These are phyloP conservation scores for Nicotiana otophora DNA, from an alignment of 257 asterid species.

Conservation along the genomic window DNA sequence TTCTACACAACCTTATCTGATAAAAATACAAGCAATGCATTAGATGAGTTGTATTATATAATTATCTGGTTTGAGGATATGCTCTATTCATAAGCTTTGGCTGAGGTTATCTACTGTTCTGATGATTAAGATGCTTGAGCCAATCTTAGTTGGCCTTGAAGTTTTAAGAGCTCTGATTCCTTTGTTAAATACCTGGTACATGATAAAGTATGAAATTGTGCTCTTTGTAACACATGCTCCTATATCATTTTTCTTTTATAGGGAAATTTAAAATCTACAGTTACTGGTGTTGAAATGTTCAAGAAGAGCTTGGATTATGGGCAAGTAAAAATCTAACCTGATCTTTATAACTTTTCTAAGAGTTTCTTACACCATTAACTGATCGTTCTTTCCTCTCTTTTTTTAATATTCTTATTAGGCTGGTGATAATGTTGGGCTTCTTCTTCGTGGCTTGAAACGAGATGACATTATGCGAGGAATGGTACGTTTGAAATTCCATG, in stretches of 20 bases:
- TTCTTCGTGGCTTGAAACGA: constrained; percentile 91
- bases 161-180: constrained; percentile 4
- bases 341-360: neutral
- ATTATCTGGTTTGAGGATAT: neutral
- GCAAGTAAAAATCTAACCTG: constrained; percentile 44
- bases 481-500: constrained; percentile 37
- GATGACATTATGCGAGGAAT: constrained; percentile 85
- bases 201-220: neutral
- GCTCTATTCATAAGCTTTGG: neutral
- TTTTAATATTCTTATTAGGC: constrained; percentile 47
- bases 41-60: neutral
- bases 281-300: constrained; percentile 99
- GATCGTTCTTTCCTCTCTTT: neutral
- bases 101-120: neutral
- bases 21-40: neutral
- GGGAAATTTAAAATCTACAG: constrained; percentile 78
- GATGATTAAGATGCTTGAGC: neutral
- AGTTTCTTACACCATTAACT: neutral
- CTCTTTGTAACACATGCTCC: neutral
- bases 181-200: neutral
- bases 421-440: constrained; percentile 98
- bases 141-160: neutral
- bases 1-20: neutral
- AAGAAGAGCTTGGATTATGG: constrained; percentile 89
- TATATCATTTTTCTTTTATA: constrained; percentile 21